Evolutionary conservation across 192 early-diverging fungal species (phyloP).

Genomic region (Glomus cerebriforme): DNA sequence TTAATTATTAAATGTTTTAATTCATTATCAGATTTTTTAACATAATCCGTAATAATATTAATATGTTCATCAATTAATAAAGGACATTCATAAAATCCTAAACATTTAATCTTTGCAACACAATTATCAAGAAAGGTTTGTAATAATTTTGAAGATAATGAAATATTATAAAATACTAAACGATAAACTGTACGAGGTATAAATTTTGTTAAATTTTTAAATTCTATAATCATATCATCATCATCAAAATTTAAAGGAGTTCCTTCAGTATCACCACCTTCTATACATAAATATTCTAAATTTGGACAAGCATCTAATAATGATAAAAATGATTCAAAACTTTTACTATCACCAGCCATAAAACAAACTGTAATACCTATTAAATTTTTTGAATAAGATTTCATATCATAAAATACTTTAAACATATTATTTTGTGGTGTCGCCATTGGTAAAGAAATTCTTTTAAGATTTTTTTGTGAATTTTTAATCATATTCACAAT

Average conservation of each 20-base stretch:
- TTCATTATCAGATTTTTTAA: neutral
- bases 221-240: neutral
- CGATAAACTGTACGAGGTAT: neutral
- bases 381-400: neutral
- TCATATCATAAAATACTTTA: neutral
- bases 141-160: neutral
- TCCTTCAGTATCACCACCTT: neutral
- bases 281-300: neutral
- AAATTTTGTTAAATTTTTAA: neutral
- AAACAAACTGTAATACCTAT: constrained; percentile 7
- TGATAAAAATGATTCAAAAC: constrained; percentile 1
- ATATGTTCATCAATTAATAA: neutral
- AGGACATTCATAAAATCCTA: neutral
- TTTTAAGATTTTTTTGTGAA: neutral
- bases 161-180: neutral
- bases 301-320: neutral
- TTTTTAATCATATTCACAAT: neutral
- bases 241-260: constrained; percentile 2
- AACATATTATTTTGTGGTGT: neutral
- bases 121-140: neutral
- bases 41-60: neutral
- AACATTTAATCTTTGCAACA: neutral
- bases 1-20: neutral
- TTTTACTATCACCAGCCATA: neutral
- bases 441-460: neutral